Evolutionary conservation across 1,139 yeast genomes (phyloP), one percentile per base, ranked within the genome.

Genomic region (Saccharomyces pastorianus): DNA sequence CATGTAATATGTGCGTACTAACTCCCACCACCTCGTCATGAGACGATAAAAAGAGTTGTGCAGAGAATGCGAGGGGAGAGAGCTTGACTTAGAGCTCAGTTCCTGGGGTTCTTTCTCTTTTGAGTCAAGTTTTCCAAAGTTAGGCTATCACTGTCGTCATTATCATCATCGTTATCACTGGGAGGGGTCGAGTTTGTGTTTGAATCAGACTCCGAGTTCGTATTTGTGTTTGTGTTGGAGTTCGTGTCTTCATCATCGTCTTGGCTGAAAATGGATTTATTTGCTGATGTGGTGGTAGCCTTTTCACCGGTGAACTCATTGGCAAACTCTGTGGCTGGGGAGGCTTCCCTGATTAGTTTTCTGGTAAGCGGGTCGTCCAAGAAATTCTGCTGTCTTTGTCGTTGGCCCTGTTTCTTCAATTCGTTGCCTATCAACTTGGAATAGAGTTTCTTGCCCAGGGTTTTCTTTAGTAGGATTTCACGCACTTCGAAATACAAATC

Each of bases 401-500:
- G 11, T 47, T 47, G 23, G 28, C 9, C 17, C 41, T 55, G 49
- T 32, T 54, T 49, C 29, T 41, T 64, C 0, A 70, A 68, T 47
- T 55, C 58, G 27, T 64, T 59, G 11, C 68, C 68, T 11, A 66
- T 58, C 53, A 65, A 55, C 61, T 67, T 64, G 52, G 69, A 57
- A 58, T 68, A 63, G 50, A 66, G 56, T 58, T 67, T 61, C 56
- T 69, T 62, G 32, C 71, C 67, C 53, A 69, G 57, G 65, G 82
- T 69, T 69, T 75, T 73, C 76, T 79, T 67, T 76, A 73, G 75
- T 68, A 89, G 73, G 62, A 85, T 82, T 67, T 86, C 93, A 60
- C 93, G 75, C 38, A 86, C 87, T 69, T 90, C 96, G 60, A 87
- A 83, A 69, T 89, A 88, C 55, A 89, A 74, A 69, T 89, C 96